Evolutionary conservation across 1,284 basidiomycete species (phyloP).

Genomic region (Neonothopanus nambi): DNA sequence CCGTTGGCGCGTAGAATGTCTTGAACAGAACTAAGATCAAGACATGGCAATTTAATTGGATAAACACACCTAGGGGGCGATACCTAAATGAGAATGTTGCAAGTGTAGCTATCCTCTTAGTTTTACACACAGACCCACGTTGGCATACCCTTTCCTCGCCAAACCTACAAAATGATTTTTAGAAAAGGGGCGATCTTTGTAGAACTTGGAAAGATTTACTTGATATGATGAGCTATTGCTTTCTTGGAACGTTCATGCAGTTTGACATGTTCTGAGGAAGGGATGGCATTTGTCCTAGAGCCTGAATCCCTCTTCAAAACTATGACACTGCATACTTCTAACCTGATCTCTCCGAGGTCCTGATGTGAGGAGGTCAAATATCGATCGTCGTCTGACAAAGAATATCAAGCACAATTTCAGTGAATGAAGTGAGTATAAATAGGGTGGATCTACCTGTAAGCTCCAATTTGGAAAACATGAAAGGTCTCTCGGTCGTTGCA

Average conservation of each 20-base stretch:
- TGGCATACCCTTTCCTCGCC: neutral
- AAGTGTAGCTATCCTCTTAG: neutral
- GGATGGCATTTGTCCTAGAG: neutral
- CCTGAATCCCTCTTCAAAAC: neutral
- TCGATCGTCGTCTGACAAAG: slow-evolving; percentile 11
- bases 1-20: slow-evolving; percentile 13
- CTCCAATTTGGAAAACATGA: slow-evolving; percentile 3
- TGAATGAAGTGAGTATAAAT: too few relatives aligned
- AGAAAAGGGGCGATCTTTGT: neutral
- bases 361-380: neutral
- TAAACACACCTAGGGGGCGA: neutral
- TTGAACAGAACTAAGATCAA: neutral
- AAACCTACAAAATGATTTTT: neutral
- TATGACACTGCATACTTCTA: neutral
- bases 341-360: slow-evolving; percentile 3
- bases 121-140: neutral
- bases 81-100: neutral
- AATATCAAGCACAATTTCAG: neutral
- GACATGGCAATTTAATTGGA: neutral
- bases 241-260: slow-evolving; percentile 4
- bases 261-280: neutral
- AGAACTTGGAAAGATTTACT: slow-evolving; percentile 3
- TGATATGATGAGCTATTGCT: neutral
- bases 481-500: neutral
- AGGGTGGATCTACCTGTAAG: slow-evolving; percentile 4